Evolutionary conservation across 768 basidiomycete species (phyloP), one percentile per base, ranked within the genome.

Genomic region (Tylopilus subfusipes): DNA sequence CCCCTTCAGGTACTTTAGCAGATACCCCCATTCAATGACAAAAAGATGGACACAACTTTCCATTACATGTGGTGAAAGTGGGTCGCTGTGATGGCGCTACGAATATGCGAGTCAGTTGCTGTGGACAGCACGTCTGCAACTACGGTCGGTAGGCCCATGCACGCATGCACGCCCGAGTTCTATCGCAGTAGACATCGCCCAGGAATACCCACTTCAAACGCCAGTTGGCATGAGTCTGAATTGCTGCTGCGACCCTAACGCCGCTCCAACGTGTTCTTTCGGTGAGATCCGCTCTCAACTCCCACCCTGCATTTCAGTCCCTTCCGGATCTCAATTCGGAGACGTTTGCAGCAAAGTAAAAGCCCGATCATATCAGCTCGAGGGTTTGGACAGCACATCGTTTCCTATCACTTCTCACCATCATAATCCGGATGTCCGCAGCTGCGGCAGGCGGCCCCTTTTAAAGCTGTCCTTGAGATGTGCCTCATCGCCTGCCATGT

Each of bases 241-340:
- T 34, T 25, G 18, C 50, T 48, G 38, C 46, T 46, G 21, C 24
- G 44, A 50, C 54, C 52, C 54, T 55, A 68, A 56, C 52, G 60
- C 64, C 66, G 64, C 60, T 39, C 40, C 57, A 65, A 55, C 42
- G 43, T 46, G 39, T 43, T 40, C 50, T 9, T 18, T 48, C 52
- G 59, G 59, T n/a, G 66, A 66, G 65, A 68, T 66, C 65, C 65
- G 65, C 50, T 52, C 64, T 58, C 66, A 65, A 51, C 55, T 67
- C 51, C 59, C 54, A 42, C 51, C 33, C 21, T 39, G 49, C 48
- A 21, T 36, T 22, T 12, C 29, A 34, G 18, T 8, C 14, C 33
- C 30, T 46, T 40, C 53, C 65, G 65, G 65, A 66, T 67, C 66
- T 65, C 60, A 54, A 53, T 51, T 56, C 56, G 58, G 54, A 50